phyloP scores from a whole-genome alignment of 805 yeast genomes.

The Schizosaccharomyces japonicus region DNA sequence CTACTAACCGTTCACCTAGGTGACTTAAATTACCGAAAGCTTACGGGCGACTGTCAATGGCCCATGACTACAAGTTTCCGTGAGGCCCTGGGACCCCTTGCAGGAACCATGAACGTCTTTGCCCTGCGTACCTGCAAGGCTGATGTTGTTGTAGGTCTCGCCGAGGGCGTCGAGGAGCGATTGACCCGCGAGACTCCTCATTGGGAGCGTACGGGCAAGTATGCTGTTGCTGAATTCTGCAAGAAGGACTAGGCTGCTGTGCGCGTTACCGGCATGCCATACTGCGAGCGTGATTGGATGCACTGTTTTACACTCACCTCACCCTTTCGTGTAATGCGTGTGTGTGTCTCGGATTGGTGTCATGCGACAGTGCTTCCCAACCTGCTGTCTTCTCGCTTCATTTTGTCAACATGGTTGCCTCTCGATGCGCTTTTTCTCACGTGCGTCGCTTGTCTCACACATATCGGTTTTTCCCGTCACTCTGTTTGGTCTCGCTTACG shows the following conservation, averaged over 20 bases:
- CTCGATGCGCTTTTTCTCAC: too few relatives aligned
- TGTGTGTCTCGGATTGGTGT: too few relatives aligned
- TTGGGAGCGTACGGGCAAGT: neutral
- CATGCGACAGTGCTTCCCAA: too few relatives aligned
- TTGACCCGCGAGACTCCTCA: neutral
- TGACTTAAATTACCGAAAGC: constrained; percentile 81
- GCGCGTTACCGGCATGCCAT: too few relatives aligned
- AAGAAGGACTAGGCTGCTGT: neutral
- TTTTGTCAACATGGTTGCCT: too few relatives aligned
- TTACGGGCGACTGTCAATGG: constrained; percentile 84
- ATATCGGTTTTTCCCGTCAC: too few relatives aligned
- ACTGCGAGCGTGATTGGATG: too few relatives aligned
- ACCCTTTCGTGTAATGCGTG: too few relatives aligned
- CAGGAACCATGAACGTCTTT: constrained; percentile 31
- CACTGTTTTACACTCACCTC: too few relatives aligned
- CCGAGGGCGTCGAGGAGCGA: neutral
- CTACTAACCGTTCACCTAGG: constrained; percentile 64
- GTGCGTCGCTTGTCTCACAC: too few relatives aligned
- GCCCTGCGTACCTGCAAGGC: constrained; percentile 88
- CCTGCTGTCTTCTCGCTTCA: too few relatives aligned
- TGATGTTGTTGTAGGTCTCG: constrained; percentile 29
- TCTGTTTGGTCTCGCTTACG: too few relatives aligned
- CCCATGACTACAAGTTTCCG: constrained; percentile 51
- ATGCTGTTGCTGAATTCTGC: neutral
- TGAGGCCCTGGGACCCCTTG: constrained; percentile 46